These are phyloP conservation scores for Calonectria multiphialidica DNA, from an alignment of 2,329 filamentous ascomycete genomes.

Conservation along the genomic window DNA sequence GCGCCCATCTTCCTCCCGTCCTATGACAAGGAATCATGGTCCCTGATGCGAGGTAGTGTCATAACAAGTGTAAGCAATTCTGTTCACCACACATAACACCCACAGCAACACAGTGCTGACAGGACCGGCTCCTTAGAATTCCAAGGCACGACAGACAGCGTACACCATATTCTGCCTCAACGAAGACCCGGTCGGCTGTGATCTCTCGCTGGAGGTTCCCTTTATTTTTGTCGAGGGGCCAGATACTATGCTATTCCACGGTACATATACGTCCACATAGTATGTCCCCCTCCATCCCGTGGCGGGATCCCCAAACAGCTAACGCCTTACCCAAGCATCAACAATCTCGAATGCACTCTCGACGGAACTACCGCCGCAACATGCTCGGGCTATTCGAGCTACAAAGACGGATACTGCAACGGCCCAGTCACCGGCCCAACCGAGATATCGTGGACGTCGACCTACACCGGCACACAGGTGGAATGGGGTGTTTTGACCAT, in stretches of 20 bases:
- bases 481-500: constrained; percentile 60
- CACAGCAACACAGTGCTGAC: constrained; percentile 3
- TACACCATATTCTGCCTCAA: constrained; percentile 64
- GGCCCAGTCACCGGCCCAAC: constrained; percentile 56
- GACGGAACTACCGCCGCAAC: constrained; percentile 57
- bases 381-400: constrained; percentile 63
- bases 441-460: constrained; percentile 59
- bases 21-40: constrained; percentile 57
- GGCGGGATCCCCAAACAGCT: neutral
- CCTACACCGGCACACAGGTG: constrained; percentile 55
- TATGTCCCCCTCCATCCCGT: constrained; percentile 39
- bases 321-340: constrained; percentile 50
- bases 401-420: constrained; percentile 52
- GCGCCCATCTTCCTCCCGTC: constrained; percentile 60
- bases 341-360: constrained; percentile 57
- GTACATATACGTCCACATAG: constrained; percentile 57
- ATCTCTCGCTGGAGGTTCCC: constrained; percentile 59
- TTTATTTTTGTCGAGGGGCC: constrained; percentile 61
- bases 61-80: constrained; percentile 53
- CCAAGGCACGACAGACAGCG: constrained; percentile 52
- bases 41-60: constrained; percentile 59
- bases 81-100: neutral
- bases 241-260: constrained; percentile 57
- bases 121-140: constrained; percentile 46
- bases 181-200: constrained; percentile 54